phyloP scores from a whole-genome alignment of 768 basidiomycete species.

The Myochromella boudieri region DNA sequence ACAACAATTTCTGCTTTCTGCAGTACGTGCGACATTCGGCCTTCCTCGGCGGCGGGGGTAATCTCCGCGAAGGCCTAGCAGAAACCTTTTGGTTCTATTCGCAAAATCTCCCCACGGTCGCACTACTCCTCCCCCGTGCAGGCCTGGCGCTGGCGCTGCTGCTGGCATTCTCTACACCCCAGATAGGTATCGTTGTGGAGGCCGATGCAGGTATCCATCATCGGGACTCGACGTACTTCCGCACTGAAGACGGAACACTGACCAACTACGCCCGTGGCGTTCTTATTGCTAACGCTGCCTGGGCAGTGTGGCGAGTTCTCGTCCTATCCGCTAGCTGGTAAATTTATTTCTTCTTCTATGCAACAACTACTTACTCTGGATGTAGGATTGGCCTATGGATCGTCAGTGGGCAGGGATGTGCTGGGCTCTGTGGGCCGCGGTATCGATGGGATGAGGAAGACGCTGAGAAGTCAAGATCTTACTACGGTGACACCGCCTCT shows the following conservation, averaged over 20 bases:
- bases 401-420: constrained; percentile 72
- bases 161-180: constrained; percentile 57
- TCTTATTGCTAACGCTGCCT: constrained; percentile 75
- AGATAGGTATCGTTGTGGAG: constrained; percentile 45
- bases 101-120: constrained; percentile 81
- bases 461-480: constrained; percentile 55
- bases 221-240: constrained; percentile 79
- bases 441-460: constrained; percentile 84
- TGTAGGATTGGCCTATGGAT: constrained; percentile 77
- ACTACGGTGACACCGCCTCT: constrained; percentile 49
- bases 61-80: constrained; percentile 54
- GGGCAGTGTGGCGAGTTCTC: constrained; percentile 75
- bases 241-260: constrained; percentile 57
- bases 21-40: constrained; percentile 76
- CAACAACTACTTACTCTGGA: constrained; percentile 2
- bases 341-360: not conserved
- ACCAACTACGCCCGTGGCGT: constrained; percentile 79
- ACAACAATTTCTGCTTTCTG: constrained; percentile 82
- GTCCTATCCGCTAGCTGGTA: constrained; percentile 74
- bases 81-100: constrained; percentile 84
- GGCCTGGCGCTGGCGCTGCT: constrained; percentile 72
- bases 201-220: constrained; percentile 44
- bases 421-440: constrained; percentile 82
- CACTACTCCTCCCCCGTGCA: constrained; percentile 81
- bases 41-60: constrained; percentile 51